Base-by-base conservation (phyloP, 176 grass and related monocot species). In the Pontederia paniculata region DNA sequence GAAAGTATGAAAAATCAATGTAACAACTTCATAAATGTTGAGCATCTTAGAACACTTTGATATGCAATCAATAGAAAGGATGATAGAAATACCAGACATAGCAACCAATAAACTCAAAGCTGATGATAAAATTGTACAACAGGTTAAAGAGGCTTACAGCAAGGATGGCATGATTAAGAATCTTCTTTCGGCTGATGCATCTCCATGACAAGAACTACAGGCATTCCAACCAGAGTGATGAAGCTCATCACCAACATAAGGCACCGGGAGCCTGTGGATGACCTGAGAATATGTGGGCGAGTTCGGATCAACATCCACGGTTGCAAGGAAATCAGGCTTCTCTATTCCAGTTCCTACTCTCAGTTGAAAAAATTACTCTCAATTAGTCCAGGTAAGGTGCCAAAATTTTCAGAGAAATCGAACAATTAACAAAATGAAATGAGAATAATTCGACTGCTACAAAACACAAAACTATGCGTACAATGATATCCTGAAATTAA, bases 151-250 rank as follows among this genome's bases (percentile, higher is more conserved):
- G 48, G 75, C 93, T 71, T 73, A 91, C 93, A 97, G 45, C 53
- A 97, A 59, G 0, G 83, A 84, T 77, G 86, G 93, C 23, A 97
- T 60, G 55, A 97, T 71, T 71, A 97, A 55, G 80, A 84, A 97
- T 41, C 83, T 79, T 0, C 86, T 74, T 53, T 53, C 74, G 0
- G 83, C 75, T 0, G 83, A 87, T 5, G 86, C 52, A 56, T 90
- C 93, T 0, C 74, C 61, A 7, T 97, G 83, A 71, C 93, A 97
- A 58, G 93, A 97, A 66, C 93, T 97, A 80, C 93, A 97, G 2
- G 93, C 66, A 62, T 97, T 97, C 93, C 93, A 97, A 14, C 91
- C 91, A 37, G 82, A 79, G 58, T 97, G 91, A 76, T 88, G 91
- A 56, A 97, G 70, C 45, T 97, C 91, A 50, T 97, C 91, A 2